Conservation (phyloP, 768 basidiomycete species). For the Lenzites betulinus region DNA sequence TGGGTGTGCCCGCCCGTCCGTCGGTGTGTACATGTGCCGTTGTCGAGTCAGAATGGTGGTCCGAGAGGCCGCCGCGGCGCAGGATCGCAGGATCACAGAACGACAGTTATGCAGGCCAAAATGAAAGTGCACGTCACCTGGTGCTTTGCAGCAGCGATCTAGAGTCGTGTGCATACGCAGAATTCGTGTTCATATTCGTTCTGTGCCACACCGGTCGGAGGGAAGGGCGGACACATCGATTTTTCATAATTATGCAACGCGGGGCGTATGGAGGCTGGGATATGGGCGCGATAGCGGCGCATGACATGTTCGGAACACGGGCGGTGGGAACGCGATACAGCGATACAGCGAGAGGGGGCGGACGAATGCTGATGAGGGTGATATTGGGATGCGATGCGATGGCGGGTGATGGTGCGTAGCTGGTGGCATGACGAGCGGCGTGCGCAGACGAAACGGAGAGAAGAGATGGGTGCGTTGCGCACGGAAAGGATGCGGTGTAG, state of each 20-base stretch:
- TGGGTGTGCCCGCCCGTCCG: too few relatives aligned
- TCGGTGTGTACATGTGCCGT: too few relatives aligned
- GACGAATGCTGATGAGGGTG: conserved; percentile 7
- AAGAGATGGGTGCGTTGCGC: neutral
- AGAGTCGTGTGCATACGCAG: neutral
- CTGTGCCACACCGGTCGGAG: neutral
- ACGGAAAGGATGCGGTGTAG: conserved; percentile 5
- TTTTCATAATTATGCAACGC: neutral
- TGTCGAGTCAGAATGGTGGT: conserved; percentile 12
- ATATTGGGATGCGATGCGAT: conserved; percentile 16
- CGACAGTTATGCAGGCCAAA: neutral
- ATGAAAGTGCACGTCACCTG: too few relatives aligned
- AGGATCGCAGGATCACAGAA: too few relatives aligned
- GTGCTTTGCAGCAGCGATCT: too few relatives aligned
- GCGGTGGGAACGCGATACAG: conserved; percentile 14
- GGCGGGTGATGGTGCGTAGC: neutral
- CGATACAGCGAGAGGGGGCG: conserved; percentile 5
- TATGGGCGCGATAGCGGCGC: neutral
- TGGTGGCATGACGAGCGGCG: neutral
- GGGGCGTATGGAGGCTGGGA: neutral
- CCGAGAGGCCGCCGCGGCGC: too few relatives aligned
- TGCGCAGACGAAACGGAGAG: conserved; percentile 14
- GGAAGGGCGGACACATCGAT: neutral
- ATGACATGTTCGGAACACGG: neutral
- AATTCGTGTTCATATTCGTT: too few relatives aligned